Conservation (phyloP, 2,329 filamentous ascomycete genomes). For the Alternaria hordeiaustralica region DNA sequence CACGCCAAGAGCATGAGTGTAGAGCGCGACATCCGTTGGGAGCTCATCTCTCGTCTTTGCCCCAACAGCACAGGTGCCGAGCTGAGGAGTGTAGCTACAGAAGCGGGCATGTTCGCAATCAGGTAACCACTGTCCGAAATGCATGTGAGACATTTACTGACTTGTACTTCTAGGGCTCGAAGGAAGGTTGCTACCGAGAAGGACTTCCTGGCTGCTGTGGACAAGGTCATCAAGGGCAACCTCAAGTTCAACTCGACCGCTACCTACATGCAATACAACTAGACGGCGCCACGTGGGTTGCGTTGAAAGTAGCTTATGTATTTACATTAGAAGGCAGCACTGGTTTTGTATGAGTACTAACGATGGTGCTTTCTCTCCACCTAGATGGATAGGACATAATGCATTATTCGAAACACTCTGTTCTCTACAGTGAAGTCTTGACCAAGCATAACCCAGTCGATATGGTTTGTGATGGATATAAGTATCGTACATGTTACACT, state of each 20-base stretch:
- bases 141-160: background rate
- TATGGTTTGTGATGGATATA: background rate
- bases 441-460: background rate
- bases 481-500: background rate
- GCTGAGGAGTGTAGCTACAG: constrained; percentile 93
- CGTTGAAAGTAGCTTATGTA: background rate
- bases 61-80: constrained; percentile 98
- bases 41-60: constrained; percentile 95
- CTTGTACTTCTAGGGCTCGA: constrained; percentile 5
- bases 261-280: constrained; percentile 99
- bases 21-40: constrained; percentile 98
- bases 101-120: constrained; percentile 64
- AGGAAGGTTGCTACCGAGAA: constrained; percentile 99
- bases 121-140: background rate
- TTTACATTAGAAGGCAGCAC: background rate
- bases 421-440: background rate
- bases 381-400: background rate
- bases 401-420: background rate
- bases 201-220: constrained; percentile 95
- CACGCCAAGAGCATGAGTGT: constrained; percentile 99
- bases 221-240: constrained; percentile 99
- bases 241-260: constrained; percentile 99
- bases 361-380: background rate
- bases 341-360: constrained; percentile 7
- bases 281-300: constrained; percentile 44